Percentiles rank a stretch among this genome's conserved stretches.
Conservation (phyloP, 176 grass and related monocot species). For the Cenchrus americanus region DNA sequence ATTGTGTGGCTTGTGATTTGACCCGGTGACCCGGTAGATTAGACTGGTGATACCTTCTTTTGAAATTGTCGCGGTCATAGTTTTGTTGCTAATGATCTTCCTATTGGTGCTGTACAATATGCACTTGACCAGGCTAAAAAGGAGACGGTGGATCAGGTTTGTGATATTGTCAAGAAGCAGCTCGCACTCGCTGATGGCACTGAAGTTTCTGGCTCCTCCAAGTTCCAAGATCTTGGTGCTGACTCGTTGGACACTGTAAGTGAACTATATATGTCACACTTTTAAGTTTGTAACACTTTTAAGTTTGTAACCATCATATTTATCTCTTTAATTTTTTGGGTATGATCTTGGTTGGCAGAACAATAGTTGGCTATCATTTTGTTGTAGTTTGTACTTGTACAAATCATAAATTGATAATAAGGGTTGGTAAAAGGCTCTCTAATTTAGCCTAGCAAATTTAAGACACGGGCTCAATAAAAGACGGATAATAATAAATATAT, state of each 20-base stretch:
- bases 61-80: background rate
- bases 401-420: background rate
- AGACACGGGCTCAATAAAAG: no score
- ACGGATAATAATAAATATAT: no score
- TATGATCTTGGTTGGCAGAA: background rate
- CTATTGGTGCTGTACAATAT: conserved; percentile 20
- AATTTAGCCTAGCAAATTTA: no score
- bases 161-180: conserved; percentile 67
- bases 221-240: conserved; percentile 67
- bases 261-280: background rate
- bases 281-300: background rate
- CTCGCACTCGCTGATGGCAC: conserved; percentile 46
- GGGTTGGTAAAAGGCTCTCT: no score
- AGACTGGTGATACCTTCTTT: conserved; percentile 6
- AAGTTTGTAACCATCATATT: background rate
- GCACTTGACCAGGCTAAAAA: conserved; percentile 59
- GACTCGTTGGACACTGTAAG: conserved; percentile 79
- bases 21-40: background rate
- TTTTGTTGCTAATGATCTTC: conserved; percentile 3
- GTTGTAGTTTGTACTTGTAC: background rate
- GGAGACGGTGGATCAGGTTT: conserved; percentile 63
- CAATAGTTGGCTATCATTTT: background rate
- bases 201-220: conserved; percentile 49
- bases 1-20: background rate
- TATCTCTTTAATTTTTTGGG: background rate